phyloP scores from a whole-genome alignment of 495 filamentous ascomycete species.

The Aspergillus cavernicola region DNA sequence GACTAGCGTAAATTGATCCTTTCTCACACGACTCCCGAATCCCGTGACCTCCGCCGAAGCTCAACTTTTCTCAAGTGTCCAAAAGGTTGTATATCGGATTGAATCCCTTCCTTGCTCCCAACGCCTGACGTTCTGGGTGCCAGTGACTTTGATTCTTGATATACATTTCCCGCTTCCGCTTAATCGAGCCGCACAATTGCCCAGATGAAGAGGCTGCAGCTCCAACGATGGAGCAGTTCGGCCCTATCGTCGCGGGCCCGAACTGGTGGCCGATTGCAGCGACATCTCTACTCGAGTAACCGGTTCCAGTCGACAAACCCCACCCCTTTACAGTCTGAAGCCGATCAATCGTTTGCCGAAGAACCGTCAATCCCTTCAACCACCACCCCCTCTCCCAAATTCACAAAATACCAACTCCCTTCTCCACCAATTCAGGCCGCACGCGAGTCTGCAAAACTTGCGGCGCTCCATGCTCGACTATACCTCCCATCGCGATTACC shows the following conservation, averaged over 20 bases:
- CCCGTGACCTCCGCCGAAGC: constrained; percentile 46
- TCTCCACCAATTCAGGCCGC: constrained; percentile 69
- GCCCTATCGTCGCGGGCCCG: constrained; percentile 56
- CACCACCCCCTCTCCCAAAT: constrained; percentile 22
- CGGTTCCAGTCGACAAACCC: constrained; percentile 40
- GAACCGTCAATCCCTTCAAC: constrained; percentile 23
- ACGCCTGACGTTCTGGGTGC: constrained; percentile 9
- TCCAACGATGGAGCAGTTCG: constrained; percentile 68
- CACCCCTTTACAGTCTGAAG: constrained; percentile 27
- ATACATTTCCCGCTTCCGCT: constrained; percentile 7
- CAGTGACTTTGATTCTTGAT: constrained; percentile 7
- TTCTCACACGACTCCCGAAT: constrained; percentile 35
- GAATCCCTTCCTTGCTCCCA: constrained; percentile 11
- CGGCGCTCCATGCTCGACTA: constrained; percentile 89
- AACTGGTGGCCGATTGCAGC: constrained; percentile 46
- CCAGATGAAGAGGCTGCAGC: constrained; percentile 67
- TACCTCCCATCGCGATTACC: constrained; percentile 78
- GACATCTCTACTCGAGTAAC: constrained; percentile 34
- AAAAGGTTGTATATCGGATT: constrained; percentile 19
- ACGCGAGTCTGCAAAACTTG: constrained; percentile 79
- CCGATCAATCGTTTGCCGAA: constrained; percentile 16
- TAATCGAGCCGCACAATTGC: constrained; percentile 16
- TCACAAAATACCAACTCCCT: constrained; percentile 43
- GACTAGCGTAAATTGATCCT: constrained; percentile 30
- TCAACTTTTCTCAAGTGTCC: constrained; percentile 41